phyloP scores from a whole-genome alignment of 768 basidiomycete species.

The Tephrocybe sp. region DNA sequence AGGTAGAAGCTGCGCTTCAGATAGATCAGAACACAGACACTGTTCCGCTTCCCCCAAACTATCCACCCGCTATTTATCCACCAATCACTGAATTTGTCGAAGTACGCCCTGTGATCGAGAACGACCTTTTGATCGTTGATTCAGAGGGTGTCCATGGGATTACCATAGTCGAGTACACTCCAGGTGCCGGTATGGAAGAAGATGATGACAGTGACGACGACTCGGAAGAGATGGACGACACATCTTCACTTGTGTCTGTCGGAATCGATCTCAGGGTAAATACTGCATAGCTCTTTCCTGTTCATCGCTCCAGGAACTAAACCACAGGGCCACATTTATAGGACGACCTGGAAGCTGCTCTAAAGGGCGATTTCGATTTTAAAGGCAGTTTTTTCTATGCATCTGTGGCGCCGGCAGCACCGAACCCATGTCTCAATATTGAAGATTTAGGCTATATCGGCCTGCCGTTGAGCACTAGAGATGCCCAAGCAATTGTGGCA shows the following conservation, averaged over 20 bases:
- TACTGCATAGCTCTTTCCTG: not conserved
- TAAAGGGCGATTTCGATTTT: constrained; percentile 30
- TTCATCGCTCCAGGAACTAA: not conserved
- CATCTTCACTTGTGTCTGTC: constrained; percentile 9
- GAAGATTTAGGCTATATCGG: constrained; percentile 41
- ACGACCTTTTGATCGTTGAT: too few relatives aligned
- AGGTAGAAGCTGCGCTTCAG: not conserved
- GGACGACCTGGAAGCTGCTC: constrained; percentile 30
- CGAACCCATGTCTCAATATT: constrained; percentile 39
- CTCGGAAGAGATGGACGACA: constrained; percentile 8
- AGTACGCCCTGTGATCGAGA: too few relatives aligned
- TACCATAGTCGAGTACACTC: not conserved
- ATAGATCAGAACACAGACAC: too few relatives aligned
- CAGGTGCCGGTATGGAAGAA: not conserved
- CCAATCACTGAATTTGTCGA: not conserved
- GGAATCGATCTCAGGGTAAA: constrained; percentile 10
- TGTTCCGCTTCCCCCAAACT: not conserved
- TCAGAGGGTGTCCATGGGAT: not conserved
- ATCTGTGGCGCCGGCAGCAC: constrained; percentile 1
- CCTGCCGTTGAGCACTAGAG: constrained; percentile 39
- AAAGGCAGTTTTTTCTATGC: constrained; percentile 33
- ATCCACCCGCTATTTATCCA: too few relatives aligned
- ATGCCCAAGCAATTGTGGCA: constrained; percentile 37
- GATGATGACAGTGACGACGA: constrained; percentile 5
- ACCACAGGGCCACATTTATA: constrained; percentile 6